These are phyloP conservation scores for Spergularia bocconei DNA, from an alignment of 148 eudicot genomes.

Conservation along the genomic window DNA sequence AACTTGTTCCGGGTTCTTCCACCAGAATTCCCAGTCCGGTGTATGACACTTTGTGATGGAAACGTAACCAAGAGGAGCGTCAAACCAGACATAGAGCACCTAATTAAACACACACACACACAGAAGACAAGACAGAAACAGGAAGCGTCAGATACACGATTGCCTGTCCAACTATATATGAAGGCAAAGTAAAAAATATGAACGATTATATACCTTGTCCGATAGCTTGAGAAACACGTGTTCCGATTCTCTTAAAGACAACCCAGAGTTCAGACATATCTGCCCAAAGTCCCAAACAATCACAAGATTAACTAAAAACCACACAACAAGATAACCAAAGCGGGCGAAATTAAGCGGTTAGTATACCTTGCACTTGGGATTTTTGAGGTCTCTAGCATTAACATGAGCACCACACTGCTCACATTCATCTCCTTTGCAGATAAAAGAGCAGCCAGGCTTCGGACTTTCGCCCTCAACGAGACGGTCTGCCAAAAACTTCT, in stretches of 20 bases:
- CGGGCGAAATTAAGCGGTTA: neutral
- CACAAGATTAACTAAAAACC: neutral
- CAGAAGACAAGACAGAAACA: neutral
- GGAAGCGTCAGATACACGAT: neutral
- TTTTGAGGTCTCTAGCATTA: neutral
- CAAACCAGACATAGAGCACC: constrained; percentile 22
- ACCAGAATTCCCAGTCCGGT: constrained; percentile 17
- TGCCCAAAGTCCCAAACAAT: neutral
- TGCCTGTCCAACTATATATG: neutral
- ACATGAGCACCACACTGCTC: constrained; percentile 1
- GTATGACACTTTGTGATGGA: constrained; percentile 14
- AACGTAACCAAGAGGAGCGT: constrained; percentile 17
- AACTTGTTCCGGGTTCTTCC: constrained; percentile 14
- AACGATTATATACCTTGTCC: neutral
- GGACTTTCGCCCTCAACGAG: constrained; percentile 12
- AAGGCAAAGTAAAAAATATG: neutral
- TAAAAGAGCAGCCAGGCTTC: neutral
- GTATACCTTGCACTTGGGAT: constrained; percentile 7
- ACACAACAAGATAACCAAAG: neutral
- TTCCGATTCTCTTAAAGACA: neutral
- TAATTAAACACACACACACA: neutral
- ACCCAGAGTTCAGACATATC: constrained; percentile 1
- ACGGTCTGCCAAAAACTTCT: constrained; percentile 14
- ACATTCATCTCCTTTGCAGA: constrained; percentile 14
- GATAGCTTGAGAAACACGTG: constrained; percentile 8